These are phyloP conservation scores for Diaporthe caulivora DNA, from an alignment of 2,329 filamentous ascomycete species.

Conservation along the genomic window DNA sequence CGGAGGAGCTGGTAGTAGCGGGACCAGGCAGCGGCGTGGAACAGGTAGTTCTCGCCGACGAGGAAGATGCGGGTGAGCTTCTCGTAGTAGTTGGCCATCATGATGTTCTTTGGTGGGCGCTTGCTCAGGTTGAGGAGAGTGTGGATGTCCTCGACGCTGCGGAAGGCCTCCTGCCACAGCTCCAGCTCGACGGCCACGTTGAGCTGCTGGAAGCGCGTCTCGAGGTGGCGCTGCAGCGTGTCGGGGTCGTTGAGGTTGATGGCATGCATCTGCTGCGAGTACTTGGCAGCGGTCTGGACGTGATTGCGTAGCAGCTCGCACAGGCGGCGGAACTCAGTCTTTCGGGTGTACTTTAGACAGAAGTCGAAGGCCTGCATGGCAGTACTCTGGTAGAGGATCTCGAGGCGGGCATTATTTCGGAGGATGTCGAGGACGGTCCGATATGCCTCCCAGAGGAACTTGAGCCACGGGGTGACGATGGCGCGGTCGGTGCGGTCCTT, in stretches of 20 bases:
- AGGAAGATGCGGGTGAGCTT: constrained; percentile 99
- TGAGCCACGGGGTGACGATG: constrained; percentile 98
- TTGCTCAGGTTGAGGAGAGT: constrained; percentile 98
- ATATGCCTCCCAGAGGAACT: constrained; percentile 99
- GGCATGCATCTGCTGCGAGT: constrained; percentile 98
- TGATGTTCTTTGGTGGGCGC: constrained; percentile 96
- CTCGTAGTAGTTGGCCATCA: constrained; percentile 99
- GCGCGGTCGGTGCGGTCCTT: constrained; percentile 97
- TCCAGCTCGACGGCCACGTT: constrained; percentile 98
- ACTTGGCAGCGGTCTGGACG: constrained; percentile 98
- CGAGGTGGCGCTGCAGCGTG: constrained; percentile 95
- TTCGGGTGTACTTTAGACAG: constrained; percentile 96
- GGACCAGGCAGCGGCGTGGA: constrained; percentile 98
- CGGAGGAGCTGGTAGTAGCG: constrained; percentile 97
- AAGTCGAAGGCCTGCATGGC: constrained; percentile 99
- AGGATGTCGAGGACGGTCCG: constrained; percentile 98
- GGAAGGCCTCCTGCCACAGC: constrained; percentile 99
- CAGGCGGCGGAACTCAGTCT: constrained; percentile 98
- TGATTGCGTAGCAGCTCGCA: constrained; percentile 99
- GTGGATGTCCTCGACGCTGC: constrained; percentile 98
- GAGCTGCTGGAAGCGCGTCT: constrained; percentile 98
- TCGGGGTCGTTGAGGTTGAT: constrained; percentile 99
- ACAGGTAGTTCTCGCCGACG: constrained; percentile 98
- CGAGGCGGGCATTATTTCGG: constrained; percentile 97
- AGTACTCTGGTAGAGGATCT: constrained; percentile 98